Percentiles rank a stretch among this genome's conserved stretches.
Evolutionary conservation across 495 filamentous ascomycete species (phyloP).

Genomic region (Xylaria nigripes): DNA sequence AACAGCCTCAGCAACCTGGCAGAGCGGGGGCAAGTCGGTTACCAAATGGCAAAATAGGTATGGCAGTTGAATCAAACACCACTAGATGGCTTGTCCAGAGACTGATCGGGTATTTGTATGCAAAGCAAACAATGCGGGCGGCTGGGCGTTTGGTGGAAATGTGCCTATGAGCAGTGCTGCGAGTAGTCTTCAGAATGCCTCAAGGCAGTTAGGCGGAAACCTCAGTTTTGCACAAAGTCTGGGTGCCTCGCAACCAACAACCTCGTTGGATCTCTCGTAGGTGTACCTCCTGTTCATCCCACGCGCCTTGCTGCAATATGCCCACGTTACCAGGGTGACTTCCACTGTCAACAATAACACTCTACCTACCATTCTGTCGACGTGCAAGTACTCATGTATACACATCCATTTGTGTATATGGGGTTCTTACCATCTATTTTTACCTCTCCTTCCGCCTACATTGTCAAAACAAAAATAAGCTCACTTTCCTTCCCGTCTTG

Average conservation of each 20-base stretch:
- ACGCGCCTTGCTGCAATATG: not conserved
- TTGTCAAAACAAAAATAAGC: too few species aligned
- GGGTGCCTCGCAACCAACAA: slow-evolving; percentile 63
- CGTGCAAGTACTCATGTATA: not conserved
- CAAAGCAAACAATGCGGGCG: slow-evolving; percentile 54
- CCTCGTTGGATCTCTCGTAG: slow-evolving; percentile 75
- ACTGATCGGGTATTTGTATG: slow-evolving; percentile 22
- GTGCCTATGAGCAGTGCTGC: slow-evolving; percentile 61
- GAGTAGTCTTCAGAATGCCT: slow-evolving; percentile 28
- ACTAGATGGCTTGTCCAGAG: slow-evolving; percentile 16
- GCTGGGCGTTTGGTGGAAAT: slow-evolving; percentile 62
- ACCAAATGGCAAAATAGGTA: slow-evolving; percentile 71
- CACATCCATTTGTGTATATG: too few species aligned
- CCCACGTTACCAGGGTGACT: not conserved
- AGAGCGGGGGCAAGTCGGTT: slow-evolving; percentile 60
- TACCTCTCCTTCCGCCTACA: too few species aligned
- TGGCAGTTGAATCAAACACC: slow-evolving; percentile 11
- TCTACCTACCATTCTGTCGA: not conserved
- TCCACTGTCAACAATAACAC: not conserved
- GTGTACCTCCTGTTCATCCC: slow-evolving; percentile 28
- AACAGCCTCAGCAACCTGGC: slow-evolving; percentile 52
- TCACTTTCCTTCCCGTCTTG: not conserved
- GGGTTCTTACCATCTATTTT: too few species aligned
- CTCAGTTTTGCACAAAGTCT: slow-evolving; percentile 78
- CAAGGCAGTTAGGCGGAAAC: slow-evolving; percentile 52